Base-by-base conservation (phyloP, 331 rosid species). In the Pyrus hybrid region DNA sequence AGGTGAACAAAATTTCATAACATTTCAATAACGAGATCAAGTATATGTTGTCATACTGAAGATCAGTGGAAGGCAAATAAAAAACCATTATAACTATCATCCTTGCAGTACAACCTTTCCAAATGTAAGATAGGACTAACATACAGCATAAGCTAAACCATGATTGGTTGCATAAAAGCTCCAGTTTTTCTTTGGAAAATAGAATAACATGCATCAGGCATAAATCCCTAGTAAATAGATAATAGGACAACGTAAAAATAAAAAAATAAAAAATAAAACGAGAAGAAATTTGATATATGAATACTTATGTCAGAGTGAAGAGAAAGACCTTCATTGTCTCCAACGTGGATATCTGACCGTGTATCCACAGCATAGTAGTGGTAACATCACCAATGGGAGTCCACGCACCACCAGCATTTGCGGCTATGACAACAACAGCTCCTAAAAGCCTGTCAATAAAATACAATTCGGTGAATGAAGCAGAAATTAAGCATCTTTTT, bases 391-490 rank as follows among this genome's bases (percentile, higher is more conserved):
- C 99, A 35, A 94, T 94, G 56, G 99, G 99, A 30, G 97, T 92
- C 99, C 99, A 94, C 20, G 99, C 97, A 77, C 99, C 99, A 75
- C 99, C 99, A 17, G 99, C 91, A 77, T 94, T 94, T 85, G 99
- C 99, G 35, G 97, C 97, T 78, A 94, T 90, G 26, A 94, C 99
- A 49, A 94, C 90, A 68, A 90, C 97, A 83, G 86, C 99, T 86
- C 99, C 99, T 79, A 94, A 93, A 86, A 94, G 85, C 90, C 97
- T 94, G 91, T 77, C 79, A 83, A 67, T 21, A 73, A 67, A 71
- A 80, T 85, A 67, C 49, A 35, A 63, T 29, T 49, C 29, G 53
- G 28, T 56, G 62, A 82, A 70, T 25, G 23, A 53, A 57, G 64
- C 43, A 23, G 29, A 13, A 41, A 62, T 73, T 26, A 37, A 2